Base-by-base conservation (phyloP, 257 asterid species). In the Nicotiana sylvestris region DNA sequence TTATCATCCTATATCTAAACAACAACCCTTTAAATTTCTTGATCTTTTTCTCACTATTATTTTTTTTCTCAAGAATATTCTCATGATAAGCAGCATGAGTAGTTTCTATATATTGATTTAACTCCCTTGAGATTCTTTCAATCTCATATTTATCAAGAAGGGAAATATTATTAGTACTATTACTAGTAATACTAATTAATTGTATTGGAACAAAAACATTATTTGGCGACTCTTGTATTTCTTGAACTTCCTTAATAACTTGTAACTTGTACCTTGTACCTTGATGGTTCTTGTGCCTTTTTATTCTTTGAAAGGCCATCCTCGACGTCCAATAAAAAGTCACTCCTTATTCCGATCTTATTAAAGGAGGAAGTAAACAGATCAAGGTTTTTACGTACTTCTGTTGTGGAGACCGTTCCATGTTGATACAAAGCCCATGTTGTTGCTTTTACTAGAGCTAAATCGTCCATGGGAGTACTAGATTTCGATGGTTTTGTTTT, bases 181-280 rank as follows among this genome's bases (percentile, higher is more conserved):
- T 35, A 13, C 66, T 80, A 32, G 57, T 66, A 76, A 1, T 29
- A 29, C 37, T 58, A 66, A 77, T 60, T 32, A 37, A 0, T 3
- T 74, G 37, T 74, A 27, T 13, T 74, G 83, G 55, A 62, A 76
- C 30, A n/a, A 83, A 11, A 62, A 43, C 56, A 25, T 58, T 33
- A 46, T 6, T 7, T 39, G 60, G n/a, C 53, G 11, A 49, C 3
- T 81, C 66, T 18, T 33, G 15, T 15, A 5, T 56, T 53, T 56
- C 64, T 39, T 82, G 72, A 12, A 58, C 56, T 21, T 83, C 79
- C 21, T 82, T 82, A 82, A 78, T 67, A 49, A 88, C 91, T 85
- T 93, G 93, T 4, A 85, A 83, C 84, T 92, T 92, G 88, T 91
- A 92, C 83, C 84, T 92, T 92, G 88, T 91, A 92, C 83, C 94